Base-by-base conservation (phyloP, 345 rosid genomes). In the Moricandia arvensis region DNA sequence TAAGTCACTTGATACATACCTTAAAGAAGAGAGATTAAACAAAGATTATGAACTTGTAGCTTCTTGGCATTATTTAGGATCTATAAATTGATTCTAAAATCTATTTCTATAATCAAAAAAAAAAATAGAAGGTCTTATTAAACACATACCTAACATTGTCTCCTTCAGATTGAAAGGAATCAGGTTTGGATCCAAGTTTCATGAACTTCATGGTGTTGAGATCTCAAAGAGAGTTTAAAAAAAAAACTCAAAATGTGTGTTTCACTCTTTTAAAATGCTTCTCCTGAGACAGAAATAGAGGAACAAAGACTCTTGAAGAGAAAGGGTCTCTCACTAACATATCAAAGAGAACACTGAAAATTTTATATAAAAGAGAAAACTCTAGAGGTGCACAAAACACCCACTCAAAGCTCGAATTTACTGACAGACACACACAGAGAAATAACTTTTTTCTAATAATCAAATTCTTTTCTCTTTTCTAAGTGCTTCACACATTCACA, bases 101-200 rank as follows among this genome's bases (percentile, higher is more conserved):
- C 11, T 8, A 1, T 45, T 45, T n/a, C 7, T 7, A 47, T 47
- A 47, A n/a, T n/a, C 8, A 47, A 47, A 47, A 55, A 21, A 7
- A 9, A 26, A 29, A 12, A 27, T 15, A 59, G 51, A 26, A 57
- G 24, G 38, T 4, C 5, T 29, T 38, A 0, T n/a, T 12, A 0
- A 24, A 67, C 17, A 73, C 75, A 73, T 62, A 91, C 97, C 97
- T 86, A 68, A 82, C 80, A 73, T 78, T 84, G 67, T 85, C 91
- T 30, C 89, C 90, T 71, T 89, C 87, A 15, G 93, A 71, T 79
- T 85, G 97, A 80, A 91, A 91, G 0, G 85, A 84, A 73, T 91
- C 94, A 53, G 92, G 89, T 85, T 91, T 89, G 58, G 94, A 89
- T 73, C 97, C 97, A 86, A 91, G 94, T 85, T 91, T 91, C 97